These are phyloP conservation scores for Stylonectria norvegica DNA, from an alignment of 2,329 filamentous ascomycete genomes.

Conservation along the genomic window DNA sequence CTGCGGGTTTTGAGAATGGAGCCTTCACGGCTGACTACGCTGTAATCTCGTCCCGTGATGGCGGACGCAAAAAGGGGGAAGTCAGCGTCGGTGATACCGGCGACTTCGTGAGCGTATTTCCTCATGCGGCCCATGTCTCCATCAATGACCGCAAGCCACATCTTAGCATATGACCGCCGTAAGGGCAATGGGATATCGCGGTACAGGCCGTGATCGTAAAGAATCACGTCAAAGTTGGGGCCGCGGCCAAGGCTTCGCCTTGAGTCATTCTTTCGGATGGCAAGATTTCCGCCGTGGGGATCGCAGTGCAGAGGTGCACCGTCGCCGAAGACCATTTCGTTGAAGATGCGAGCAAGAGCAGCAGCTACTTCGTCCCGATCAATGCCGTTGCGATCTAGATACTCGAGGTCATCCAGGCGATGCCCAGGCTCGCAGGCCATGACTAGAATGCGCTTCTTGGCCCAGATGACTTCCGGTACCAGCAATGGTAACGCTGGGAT, in stretches of 20 bases:
- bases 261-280: constrained; percentile 72
- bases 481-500: constrained; percentile 76
- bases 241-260: constrained; percentile 47
- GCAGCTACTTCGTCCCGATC: constrained; percentile 95
- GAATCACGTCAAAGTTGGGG: constrained; percentile 87
- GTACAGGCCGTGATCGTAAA: constrained; percentile 97
- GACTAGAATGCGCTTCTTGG: constrained; percentile 81
- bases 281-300: constrained; percentile 93
- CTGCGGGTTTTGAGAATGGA: constrained; percentile 60
- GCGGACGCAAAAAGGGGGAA: constrained; percentile 95
- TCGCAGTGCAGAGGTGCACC: constrained; percentile 92
- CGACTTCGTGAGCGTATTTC: constrained; percentile 82
- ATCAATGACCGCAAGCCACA: constrained; percentile 95
- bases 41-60: constrained; percentile 91
- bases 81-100: constrained; percentile 81
- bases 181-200: constrained; percentile 79
- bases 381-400: constrained; percentile 80
- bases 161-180: constrained; percentile 85
- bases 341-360: constrained; percentile 87
- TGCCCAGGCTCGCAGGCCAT: constrained; percentile 91
- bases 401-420: constrained; percentile 84
- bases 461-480: constrained; percentile 87
- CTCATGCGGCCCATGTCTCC: constrained; percentile 84
- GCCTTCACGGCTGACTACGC: constrained; percentile 62
- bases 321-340: constrained; percentile 97